Base-by-base conservation (phyloP, 192 early-diverging fungal species). In the Phycomyces blakesleeanus region DNA sequence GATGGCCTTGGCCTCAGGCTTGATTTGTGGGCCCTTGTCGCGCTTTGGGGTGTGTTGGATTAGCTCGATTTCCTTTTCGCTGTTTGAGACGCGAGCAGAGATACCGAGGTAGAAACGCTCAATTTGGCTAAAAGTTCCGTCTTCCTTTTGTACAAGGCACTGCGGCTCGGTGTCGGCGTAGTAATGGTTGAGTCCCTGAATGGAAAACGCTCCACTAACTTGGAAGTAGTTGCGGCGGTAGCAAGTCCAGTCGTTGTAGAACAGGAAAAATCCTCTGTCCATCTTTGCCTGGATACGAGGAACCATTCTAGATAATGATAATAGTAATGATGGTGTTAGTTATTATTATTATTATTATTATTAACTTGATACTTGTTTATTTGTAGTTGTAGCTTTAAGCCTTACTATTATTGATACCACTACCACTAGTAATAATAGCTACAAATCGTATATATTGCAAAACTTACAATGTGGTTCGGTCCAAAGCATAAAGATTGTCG, bases 141-240 rank as follows among this genome's bases (percentile, higher is more conserved):
- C 80, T 24, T 80, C 76, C n/a, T 77, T 71, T 24, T 88, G 83
- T 9, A 93, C 67, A 42, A 91, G 42, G 66, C 90, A 94, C 0
- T 83, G 82, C 3, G 71, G 62, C 34, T 78, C 81, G 0, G 82
- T 69, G 24, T 83, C 86, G n/a, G 74, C 61, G 27, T 66, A 53
- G 24, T 69, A 59, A n/a, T 78, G 75, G 22, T 73, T 76, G 16
- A 59, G 67, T 1, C 76, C 79, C 5, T 69, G 29, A 49, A 82
- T 73, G 22, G 59, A 73, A 66, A 86, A 91, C 4, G 81, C 74
- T 4, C 73, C 69, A 52, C 79, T 82, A 50, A 95, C 79, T 68
- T 93, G 90, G 55, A 94, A 94, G 76, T 93, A 95, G 57, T 95
- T 95, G 67, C 92, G 84, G 22, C 93, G 83, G 70, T 95, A 95